Conservation (phyloP, 345 rosid genomes). For the Ceriops tagal region DNA sequence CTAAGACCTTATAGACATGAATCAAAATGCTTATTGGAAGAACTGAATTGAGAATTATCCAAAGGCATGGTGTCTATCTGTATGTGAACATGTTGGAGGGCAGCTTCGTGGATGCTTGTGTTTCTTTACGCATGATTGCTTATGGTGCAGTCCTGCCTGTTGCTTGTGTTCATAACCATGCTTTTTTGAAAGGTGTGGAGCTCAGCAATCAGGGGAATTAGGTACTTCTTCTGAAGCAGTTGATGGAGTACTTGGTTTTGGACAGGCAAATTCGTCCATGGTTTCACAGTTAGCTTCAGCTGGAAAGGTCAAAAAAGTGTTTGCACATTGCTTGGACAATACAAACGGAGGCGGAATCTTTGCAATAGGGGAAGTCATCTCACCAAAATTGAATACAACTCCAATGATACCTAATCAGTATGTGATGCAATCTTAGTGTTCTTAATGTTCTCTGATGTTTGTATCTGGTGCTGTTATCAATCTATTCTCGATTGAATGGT, state of each 20-base stretch:
- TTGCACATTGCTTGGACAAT: slow-evolving; percentile 83
- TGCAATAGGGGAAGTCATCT: slow-evolving; percentile 64
- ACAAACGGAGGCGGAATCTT: slow-evolving; percentile 79
- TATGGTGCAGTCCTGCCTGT: slow-evolving; percentile 3
- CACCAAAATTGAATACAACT: slow-evolving; percentile 64
- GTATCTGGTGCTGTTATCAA: neutral
- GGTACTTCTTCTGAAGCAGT: slow-evolving; percentile 55
- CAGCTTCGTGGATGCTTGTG: neutral
- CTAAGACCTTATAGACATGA: neutral
- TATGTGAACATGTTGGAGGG: neutral
- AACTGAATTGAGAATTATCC: neutral
- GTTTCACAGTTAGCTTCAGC: slow-evolving; percentile 76
- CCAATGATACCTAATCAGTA: slow-evolving; percentile 76
- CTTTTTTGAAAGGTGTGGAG: slow-evolving; percentile 56
- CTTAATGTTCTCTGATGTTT: slow-evolving; percentile 1
- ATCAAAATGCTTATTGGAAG: neutral
- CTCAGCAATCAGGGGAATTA: slow-evolving; percentile 67
- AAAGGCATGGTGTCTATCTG: neutral
- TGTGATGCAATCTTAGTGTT: slow-evolving; percentile 32
- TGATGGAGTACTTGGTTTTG: slow-evolving; percentile 91
- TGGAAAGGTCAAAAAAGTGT: slow-evolving; percentile 56
- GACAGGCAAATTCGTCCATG: slow-evolving; percentile 76
- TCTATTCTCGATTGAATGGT: neutral
- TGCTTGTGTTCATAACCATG: slow-evolving; percentile 2
- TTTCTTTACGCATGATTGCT: neutral